Conservation (phyloP, 2,329 filamentous ascomycete species). For the Exophiala viscosa region DNA sequence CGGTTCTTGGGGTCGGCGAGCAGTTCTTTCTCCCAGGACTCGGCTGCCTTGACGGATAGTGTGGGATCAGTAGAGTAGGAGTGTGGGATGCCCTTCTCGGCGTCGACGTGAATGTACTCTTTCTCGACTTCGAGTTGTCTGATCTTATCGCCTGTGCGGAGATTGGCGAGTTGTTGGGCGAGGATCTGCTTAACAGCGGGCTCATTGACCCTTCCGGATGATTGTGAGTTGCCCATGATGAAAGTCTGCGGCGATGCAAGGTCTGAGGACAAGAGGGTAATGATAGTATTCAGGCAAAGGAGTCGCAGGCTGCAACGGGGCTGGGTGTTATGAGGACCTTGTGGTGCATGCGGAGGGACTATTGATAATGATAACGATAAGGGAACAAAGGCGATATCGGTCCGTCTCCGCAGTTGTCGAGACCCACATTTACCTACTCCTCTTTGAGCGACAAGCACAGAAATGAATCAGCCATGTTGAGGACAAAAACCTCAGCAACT, state of each 20-base stretch:
- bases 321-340: too few species aligned
- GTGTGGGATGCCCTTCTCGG: constrained; percentile 39
- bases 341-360: too few species aligned
- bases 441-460: too few species aligned
- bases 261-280: too few species aligned
- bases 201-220: constrained; percentile 19
- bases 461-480: too few species aligned
- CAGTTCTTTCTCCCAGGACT: constrained; percentile 59
- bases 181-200: constrained; percentile 36
- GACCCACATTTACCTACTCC: too few species aligned
- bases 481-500: too few species aligned
- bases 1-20: constrained; percentile 66
- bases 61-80: constrained; percentile 30
- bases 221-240: constrained; percentile 28
- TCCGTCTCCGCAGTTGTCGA: too few species aligned
- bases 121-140: constrained; percentile 39
- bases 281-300: too few species aligned
- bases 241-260: not conserved
- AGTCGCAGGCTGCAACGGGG: too few species aligned
- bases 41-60: constrained; percentile 51
- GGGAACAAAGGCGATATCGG: too few species aligned
- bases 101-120: constrained; percentile 53
- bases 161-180: constrained; percentile 39
- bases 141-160: constrained; percentile 34
- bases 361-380: too few species aligned